phyloP scores from a whole-genome alignment of 805 yeast genomes.

The Priceomyces melissophilus region DNA sequence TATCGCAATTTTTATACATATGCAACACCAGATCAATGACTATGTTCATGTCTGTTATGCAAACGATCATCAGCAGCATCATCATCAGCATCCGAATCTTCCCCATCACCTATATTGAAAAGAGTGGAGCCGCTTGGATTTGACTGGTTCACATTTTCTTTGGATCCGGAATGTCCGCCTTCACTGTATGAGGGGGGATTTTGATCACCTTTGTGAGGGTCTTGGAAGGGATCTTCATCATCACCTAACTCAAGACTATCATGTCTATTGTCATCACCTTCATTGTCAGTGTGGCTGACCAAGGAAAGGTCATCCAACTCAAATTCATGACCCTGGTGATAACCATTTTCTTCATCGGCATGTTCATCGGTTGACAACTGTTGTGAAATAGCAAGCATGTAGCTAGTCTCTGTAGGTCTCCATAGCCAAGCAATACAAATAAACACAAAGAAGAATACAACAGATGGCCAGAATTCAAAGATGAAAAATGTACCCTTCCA shows the following conservation, averaged over 20 bases:
- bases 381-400: conserved; percentile 89
- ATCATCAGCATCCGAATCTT: conserved; percentile 23
- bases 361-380: conserved; percentile 84
- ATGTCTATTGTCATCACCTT: conserved; percentile 14
- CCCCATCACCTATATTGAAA: conserved; percentile 41
- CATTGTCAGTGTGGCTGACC: conserved; percentile 46
- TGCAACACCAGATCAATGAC: too few relatives aligned
- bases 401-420: conserved; percentile 97
- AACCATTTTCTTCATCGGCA: conserved; percentile 38
- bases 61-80: conserved; percentile 22
- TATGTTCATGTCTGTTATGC: conserved; percentile 3
- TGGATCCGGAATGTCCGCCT: conserved; percentile 3
- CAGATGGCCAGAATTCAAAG: conserved; percentile 92
- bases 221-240: conserved; percentile 8
- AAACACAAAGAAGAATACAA: conserved; percentile 81
- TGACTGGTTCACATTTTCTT: conserved; percentile 4
- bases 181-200: conserved; percentile 9
- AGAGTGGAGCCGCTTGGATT: conserved; percentile 28
- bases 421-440: conserved; percentile 83
- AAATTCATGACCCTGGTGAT: conserved; percentile 49
- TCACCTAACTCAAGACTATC: conserved; percentile 40
- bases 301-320: conserved; percentile 58
- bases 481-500: conserved; percentile 92
- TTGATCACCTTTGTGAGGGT: conserved; percentile 4
- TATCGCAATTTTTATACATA: too few relatives aligned